Percentiles rank a stretch among this genome's conserved stretches.
These are phyloP conservation scores for Melocanna baccifera DNA, from an alignment of 176 grass and related monocot genomes.

Conservation along the genomic window DNA sequence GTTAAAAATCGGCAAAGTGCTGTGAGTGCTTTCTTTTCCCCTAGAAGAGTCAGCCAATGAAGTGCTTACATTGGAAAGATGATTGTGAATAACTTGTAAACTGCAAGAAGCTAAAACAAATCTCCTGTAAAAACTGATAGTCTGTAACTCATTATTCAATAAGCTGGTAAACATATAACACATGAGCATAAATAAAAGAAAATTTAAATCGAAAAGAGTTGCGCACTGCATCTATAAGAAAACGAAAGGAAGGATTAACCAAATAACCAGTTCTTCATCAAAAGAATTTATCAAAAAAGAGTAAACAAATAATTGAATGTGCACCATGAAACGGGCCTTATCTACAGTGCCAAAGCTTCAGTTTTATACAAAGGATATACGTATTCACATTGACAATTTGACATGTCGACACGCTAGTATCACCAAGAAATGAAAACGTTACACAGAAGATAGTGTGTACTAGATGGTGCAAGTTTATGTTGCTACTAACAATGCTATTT, in stretches of 20 bases:
- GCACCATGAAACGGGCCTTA: background rate
- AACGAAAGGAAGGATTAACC: background rate
- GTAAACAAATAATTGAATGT: background rate
- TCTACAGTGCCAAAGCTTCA: background rate
- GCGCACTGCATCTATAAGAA: background rate
- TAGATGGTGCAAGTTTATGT: too few relatives aligned
- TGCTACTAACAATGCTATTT: too few relatives aligned
- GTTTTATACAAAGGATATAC: background rate
- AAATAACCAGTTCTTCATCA: slow-evolving; percentile 7
- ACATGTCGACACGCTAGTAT: background rate
- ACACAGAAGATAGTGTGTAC: background rate
- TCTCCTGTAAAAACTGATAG: background rate
- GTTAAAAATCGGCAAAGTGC: slow-evolving; percentile 66
- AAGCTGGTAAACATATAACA: slow-evolving; percentile 16
- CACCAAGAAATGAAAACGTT: slow-evolving; percentile 14
- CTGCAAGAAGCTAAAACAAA: slow-evolving; percentile 17
- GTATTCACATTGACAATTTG: background rate
- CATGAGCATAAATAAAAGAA: too few relatives aligned
- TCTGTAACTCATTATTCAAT: background rate
- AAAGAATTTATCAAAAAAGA: background rate
- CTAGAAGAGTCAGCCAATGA: slow-evolving; percentile 55
- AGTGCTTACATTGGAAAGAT: slow-evolving; percentile 55
- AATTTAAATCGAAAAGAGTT: slow-evolving; percentile 7
- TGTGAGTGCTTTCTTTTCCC: slow-evolving; percentile 46
- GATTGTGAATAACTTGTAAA: slow-evolving; percentile 24